Conservation (phyloP, 495 filamentous ascomycete genomes). For the Lepidopterella palustris region DNA sequence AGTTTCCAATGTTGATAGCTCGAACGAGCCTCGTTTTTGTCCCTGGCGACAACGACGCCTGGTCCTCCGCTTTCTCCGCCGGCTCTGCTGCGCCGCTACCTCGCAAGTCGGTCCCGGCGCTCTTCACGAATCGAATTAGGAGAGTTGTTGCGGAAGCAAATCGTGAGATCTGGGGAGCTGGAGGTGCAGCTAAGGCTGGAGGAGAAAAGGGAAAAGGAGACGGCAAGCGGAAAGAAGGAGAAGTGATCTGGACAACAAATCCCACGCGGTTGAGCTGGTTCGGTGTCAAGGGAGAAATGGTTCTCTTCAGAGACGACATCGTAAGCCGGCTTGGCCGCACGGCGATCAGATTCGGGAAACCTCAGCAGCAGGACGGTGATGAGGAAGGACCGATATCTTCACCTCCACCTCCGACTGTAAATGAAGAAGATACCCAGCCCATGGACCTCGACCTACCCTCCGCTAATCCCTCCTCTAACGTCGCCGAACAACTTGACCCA, state of each 20-base stretch:
- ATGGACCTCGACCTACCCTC: conserved; percentile 27
- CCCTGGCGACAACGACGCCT: conserved; percentile 92
- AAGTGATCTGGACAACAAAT: conserved; percentile 83
- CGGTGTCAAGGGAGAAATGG: conserved; percentile 76
- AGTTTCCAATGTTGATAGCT: conserved; percentile 77
- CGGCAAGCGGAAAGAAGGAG: conserved; percentile 48
- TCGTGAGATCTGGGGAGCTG: conserved; percentile 44
- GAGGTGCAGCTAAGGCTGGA: conserved; percentile 1
- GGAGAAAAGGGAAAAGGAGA: conserved; percentile 19
- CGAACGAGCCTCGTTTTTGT: conserved; percentile 82
- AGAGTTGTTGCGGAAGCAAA: conserved; percentile 73
- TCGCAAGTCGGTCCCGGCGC: conserved; percentile 64
- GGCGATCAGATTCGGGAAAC: conserved; percentile 51
- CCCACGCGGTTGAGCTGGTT: conserved; percentile 75
- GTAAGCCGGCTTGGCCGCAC: conserved; percentile 67
- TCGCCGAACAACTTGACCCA: conserved; percentile 40
- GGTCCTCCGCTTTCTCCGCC: conserved; percentile 76
- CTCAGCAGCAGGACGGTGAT: conserved; percentile 30
- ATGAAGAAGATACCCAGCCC: conserved; percentile 16
- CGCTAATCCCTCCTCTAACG: conserved; percentile 15
- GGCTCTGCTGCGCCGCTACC: conserved; percentile 75
- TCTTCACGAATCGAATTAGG: conserved; percentile 79
- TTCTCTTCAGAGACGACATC: conserved; percentile 80
- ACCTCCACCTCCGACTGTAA: conserved; percentile 4
- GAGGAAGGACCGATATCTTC: conserved; percentile 12